phyloP scores from a whole-genome alignment of 306 rosid species.

The Potentilla sterilis region DNA sequence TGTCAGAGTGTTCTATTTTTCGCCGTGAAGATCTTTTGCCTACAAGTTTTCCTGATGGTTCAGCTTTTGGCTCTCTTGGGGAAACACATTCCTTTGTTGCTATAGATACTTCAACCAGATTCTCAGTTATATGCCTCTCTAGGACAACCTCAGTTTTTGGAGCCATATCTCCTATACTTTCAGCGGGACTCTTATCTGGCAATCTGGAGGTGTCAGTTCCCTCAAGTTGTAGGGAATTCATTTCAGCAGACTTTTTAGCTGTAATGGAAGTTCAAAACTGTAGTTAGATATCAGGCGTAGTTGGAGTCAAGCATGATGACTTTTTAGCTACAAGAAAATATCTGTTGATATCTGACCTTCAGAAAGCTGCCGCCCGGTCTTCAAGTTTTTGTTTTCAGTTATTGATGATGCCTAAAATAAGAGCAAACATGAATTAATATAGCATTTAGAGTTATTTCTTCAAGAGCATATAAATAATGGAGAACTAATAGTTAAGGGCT shows the following conservation, averaged over 20 bases:
- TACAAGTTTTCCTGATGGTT: slow-evolving; percentile 16
- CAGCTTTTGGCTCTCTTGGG: slow-evolving; percentile 30
- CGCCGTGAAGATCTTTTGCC: slow-evolving; percentile 5
- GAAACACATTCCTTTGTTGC: slow-evolving; percentile 26
- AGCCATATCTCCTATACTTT: slow-evolving; percentile 24
- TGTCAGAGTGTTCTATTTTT: slow-evolving; percentile 26
- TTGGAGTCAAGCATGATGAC: slow-evolving; percentile 19
- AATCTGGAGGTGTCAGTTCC: slow-evolving; percentile 37
- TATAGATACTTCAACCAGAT: slow-evolving; percentile 31
- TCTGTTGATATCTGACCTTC: slow-evolving; percentile 48
- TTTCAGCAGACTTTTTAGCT: slow-evolving; percentile 42
- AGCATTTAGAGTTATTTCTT: slow-evolving; percentile 8
- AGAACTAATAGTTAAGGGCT: background rate
- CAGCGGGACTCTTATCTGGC: slow-evolving; percentile 28
- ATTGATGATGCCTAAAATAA: slow-evolving; percentile 52
- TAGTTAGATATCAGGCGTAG: slow-evolving; percentile 18
- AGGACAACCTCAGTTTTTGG: slow-evolving; percentile 32
- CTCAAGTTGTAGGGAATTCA: slow-evolving; percentile 26
- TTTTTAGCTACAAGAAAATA: background rate
- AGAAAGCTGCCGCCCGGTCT: slow-evolving; percentile 36
- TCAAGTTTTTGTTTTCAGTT: slow-evolving; percentile 49
- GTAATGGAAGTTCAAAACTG: slow-evolving; percentile 22
- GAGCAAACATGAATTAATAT: slow-evolving; percentile 18
- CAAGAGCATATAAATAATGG: background rate
- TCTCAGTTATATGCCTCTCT: slow-evolving; percentile 34